phyloP scores from a whole-genome alignment of 2,329 filamentous ascomycete genomes.

The Fusarium drepaniforme region DNA sequence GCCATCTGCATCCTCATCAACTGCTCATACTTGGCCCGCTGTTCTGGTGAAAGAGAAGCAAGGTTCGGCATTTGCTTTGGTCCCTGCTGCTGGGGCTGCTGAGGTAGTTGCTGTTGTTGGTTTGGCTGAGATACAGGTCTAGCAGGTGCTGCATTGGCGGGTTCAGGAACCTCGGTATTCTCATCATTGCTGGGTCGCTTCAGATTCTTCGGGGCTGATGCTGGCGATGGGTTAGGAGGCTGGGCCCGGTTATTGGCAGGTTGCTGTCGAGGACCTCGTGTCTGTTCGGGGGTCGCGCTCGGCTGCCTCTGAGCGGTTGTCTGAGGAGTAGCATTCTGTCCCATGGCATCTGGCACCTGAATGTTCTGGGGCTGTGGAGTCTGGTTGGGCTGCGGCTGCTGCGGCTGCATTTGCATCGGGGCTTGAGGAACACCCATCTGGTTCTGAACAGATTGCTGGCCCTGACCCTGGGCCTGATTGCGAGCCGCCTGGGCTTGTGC shows the following conservation, averaged over 20 bases:
- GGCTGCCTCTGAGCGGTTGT: constrained; percentile 47
- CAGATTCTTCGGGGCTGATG: constrained; percentile 57
- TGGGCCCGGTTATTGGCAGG: constrained; percentile 51
- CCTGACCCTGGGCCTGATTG: constrained; percentile 45
- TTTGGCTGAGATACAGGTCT: constrained; percentile 44
- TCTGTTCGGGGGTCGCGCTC: constrained; percentile 44
- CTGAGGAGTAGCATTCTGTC: constrained; percentile 52
- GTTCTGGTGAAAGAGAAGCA: constrained; percentile 57
- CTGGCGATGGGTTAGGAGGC: constrained; percentile 53
- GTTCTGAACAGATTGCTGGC: constrained; percentile 49
- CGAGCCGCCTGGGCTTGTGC: constrained; percentile 51
- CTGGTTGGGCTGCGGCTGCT: constrained; percentile 53
- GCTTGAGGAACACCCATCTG: constrained; percentile 60
- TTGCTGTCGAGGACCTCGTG: constrained; percentile 41
- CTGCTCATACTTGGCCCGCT: constrained; percentile 59
- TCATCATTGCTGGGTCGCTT: constrained; percentile 66
- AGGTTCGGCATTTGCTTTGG: constrained; percentile 49
- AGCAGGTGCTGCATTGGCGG: constrained; percentile 33
- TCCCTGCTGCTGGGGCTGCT: constrained; percentile 9
- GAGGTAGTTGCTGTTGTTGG: constrained; percentile 29
- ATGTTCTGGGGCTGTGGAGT: constrained; percentile 54
- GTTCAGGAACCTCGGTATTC: constrained; percentile 44
- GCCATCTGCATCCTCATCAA: constrained; percentile 47
- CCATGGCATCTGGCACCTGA: constrained; percentile 56
- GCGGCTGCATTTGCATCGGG: constrained; percentile 63